Percentiles rank a stretch among this genome's conserved stretches.
Conservation (phyloP, 2,329 filamentous ascomycete species). For the Dactylonectria estremocensis region DNA sequence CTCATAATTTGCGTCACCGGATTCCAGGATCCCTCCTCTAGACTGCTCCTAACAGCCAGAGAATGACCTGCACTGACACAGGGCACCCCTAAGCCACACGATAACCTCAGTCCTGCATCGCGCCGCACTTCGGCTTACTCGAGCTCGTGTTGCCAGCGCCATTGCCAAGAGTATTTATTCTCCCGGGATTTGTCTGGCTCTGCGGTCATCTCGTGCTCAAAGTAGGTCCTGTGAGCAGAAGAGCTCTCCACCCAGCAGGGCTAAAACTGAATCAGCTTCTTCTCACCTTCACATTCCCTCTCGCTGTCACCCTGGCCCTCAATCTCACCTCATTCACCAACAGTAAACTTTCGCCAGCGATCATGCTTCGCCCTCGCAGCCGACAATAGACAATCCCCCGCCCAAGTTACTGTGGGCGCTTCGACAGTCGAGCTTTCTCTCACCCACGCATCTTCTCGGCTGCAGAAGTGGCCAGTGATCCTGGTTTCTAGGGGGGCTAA, state of each 20-base stretch:
- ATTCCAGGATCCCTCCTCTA: neutral
- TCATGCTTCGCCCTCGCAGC: conserved; percentile 42
- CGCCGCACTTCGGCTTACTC: conserved; percentile 19
- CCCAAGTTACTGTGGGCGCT: conserved; percentile 26
- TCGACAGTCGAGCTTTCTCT: conserved; percentile 29
- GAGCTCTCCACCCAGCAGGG: neutral
- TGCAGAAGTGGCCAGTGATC: conserved; percentile 23
- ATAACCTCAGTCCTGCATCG: conserved; percentile 15
- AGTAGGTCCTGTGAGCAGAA: neutral
- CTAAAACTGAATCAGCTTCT: neutral
- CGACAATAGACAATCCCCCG: conserved; percentile 36
- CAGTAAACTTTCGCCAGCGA: conserved; percentile 26
- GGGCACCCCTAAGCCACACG: conserved; percentile 14
- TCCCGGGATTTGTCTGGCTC: neutral
- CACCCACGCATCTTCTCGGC: conserved; percentile 10
- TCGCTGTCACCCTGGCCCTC: neutral
- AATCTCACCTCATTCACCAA: neutral
- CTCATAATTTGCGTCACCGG: neutral
- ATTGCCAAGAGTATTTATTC: conserved; percentile 9
- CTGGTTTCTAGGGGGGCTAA: conserved; percentile 23
- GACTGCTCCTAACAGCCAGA: neutral
- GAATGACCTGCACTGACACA: conserved; percentile 2
- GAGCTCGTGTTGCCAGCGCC: conserved; percentile 13
- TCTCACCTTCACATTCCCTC: neutral
- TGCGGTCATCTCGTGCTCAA: neutral